Evolutionary conservation across 805 yeast species (phyloP).

Genomic region (Sporopachydermia quercuum): DNA sequence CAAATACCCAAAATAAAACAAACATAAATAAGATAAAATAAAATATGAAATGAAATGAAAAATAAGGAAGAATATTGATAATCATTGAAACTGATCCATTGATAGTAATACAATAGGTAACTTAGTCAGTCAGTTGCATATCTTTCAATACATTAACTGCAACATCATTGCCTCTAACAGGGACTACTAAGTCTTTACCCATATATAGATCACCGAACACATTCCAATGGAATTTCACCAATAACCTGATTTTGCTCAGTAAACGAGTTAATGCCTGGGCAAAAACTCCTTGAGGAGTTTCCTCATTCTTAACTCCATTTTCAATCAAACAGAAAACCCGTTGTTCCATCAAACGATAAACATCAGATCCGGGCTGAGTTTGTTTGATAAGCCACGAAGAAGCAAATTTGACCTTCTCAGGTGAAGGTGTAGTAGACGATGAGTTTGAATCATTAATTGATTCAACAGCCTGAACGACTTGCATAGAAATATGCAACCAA

Average conservation of each 20-base stretch:
- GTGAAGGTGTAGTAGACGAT: conserved; percentile 13
- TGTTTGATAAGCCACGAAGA: conserved; percentile 73
- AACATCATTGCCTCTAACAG: neutral
- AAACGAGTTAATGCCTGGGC: conserved; percentile 36
- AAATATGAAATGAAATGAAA: conserved; percentile 1
- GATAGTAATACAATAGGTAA: too few species aligned
- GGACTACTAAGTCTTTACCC: conserved; percentile 11
- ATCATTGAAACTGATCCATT: neutral
- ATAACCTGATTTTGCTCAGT: conserved; percentile 44
- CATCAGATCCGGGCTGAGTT: conserved; percentile 69
- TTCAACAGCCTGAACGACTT: conserved; percentile 29
- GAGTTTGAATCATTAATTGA: conserved; percentile 6
- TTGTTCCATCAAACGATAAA: conserved; percentile 62
- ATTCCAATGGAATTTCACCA: conserved; percentile 68
- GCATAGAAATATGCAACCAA: conserved; percentile 56
- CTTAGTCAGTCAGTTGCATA: too few species aligned
- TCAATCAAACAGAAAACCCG: conserved; percentile 30
- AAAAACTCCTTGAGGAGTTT: conserved; percentile 6
- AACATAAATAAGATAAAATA: conserved; percentile 1
- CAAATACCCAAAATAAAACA: neutral
- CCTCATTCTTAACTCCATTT: conserved; percentile 6
- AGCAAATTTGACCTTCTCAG: conserved; percentile 41
- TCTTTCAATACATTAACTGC: conserved; percentile 6
- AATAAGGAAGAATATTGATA: neutral
- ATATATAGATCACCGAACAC: conserved; percentile 64